Evolutionary conservation across 2,329 filamentous ascomycete species (phyloP).

Genomic region (Sclerotinia glacialis): DNA sequence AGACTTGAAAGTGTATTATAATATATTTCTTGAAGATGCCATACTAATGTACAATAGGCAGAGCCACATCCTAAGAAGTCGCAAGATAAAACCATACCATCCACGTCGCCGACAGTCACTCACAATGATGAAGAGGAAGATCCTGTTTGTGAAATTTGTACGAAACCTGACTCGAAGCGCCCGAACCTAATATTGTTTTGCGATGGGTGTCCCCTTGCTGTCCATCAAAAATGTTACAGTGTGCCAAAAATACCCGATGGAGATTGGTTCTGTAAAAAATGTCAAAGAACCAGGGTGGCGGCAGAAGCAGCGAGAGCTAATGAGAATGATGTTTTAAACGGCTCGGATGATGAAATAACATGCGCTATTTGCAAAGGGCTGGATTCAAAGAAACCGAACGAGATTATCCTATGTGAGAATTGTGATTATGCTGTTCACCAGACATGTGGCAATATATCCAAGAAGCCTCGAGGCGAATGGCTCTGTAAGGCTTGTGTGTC

Average conservation of each 20-base stretch:
- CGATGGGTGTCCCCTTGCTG: conserved; percentile 17
- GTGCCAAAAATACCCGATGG: conserved; percentile 21
- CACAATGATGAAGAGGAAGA: not conserved
- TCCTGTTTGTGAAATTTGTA: conserved; percentile 16
- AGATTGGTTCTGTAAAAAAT: conserved; percentile 21
- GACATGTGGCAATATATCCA: conserved; percentile 55
- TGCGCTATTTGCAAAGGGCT: conserved; percentile 57
- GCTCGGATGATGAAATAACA: conserved; percentile 46
- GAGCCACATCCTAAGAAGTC: not conserved
- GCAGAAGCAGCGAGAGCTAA: conserved; percentile 17
- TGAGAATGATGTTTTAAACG: conserved; percentile 18
- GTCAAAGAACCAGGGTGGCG: conserved; percentile 12
- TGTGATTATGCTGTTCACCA: conserved; percentile 63
- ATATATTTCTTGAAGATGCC: too few species aligned
- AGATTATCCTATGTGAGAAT: conserved; percentile 63
- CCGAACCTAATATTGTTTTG: conserved; percentile 18
- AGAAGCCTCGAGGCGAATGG: conserved; percentile 62
- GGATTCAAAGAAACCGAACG: conserved; percentile 56
- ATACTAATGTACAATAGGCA: conserved; percentile 5
- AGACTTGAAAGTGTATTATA: not conserved
- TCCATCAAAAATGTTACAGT: conserved; percentile 23
- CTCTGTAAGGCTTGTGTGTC: conserved; percentile 54
- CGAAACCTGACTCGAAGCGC: conserved; percentile 12
- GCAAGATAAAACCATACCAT: not conserved
- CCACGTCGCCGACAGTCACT: not conserved